phyloP scores from a whole-genome alignment of 768 basidiomycete genomes.

The Kwoniella heveanensis region DNA sequence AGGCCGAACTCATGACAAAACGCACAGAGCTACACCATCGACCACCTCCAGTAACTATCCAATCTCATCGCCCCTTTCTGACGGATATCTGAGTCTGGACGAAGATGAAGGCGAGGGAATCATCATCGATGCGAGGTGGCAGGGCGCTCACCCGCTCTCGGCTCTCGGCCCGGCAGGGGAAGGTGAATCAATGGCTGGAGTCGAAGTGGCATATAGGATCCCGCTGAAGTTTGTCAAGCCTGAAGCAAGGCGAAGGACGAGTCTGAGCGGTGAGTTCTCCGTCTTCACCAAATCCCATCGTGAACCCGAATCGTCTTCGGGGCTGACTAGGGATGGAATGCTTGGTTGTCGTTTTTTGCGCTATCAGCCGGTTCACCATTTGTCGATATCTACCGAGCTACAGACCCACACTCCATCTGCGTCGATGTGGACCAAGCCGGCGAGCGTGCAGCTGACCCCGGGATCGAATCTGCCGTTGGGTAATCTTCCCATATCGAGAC shows the following conservation, averaged over 20 bases:
- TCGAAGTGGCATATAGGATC: constrained; percentile 8
- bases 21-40: background rate
- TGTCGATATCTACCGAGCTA: constrained; percentile 1
- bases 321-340: no score
- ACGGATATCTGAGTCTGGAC: background rate
- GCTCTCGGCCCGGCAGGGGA: background rate
- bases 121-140: background rate
- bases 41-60: background rate
- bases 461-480: no score
- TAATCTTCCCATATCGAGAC: no score
- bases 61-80: background rate
- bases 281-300: no score
- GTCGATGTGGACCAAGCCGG: no score
- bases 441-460: no score
- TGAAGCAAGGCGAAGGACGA: background rate
- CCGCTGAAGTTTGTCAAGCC: constrained; percentile 16
- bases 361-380: background rate
- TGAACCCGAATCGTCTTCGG: no score
- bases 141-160: background rate
- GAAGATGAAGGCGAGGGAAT: constrained; percentile 8
- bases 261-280: constrained; percentile 5
- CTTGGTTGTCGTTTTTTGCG: background rate
- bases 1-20: no score
- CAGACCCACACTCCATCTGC: background rate
- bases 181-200: background rate